A percentile compares a stretch with the other conserved stretches of the same genome.
Evolutionary conservation across 805 yeast species (phyloP).

Genomic region (Osmozyma mogii): DNA sequence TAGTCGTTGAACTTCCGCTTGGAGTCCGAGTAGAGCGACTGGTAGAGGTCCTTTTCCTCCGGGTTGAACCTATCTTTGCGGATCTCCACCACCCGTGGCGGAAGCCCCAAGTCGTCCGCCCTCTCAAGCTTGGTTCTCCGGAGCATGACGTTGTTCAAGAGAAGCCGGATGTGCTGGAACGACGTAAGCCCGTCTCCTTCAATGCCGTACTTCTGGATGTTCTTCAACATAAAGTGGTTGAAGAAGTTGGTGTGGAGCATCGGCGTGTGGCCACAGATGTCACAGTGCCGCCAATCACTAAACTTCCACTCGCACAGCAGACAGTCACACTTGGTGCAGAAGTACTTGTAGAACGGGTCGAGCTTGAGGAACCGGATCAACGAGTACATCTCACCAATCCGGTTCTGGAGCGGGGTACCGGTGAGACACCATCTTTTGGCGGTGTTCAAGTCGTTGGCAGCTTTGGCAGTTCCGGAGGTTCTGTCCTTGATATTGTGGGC

Average conservation of each 20-base stretch:
- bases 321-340: constrained; percentile 91
- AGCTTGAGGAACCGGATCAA: constrained; percentile 76
- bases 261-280: constrained; percentile 79
- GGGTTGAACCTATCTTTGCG: constrained; percentile 84
- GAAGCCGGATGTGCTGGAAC: constrained; percentile 65
- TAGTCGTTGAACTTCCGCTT: constrained; percentile 83
- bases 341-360: constrained; percentile 82
- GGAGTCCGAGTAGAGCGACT: constrained; percentile 79
- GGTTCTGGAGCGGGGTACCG: constrained; percentile 94
- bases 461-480: constrained; percentile 86
- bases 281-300: constrained; percentile 77
- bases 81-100: constrained; percentile 90
- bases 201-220: constrained; percentile 79
- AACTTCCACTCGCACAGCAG: constrained; percentile 77
- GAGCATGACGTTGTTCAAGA: constrained; percentile 77
- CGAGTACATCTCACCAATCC: constrained; percentile 95
- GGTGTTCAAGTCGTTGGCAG: constrained; percentile 69
- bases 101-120: constrained; percentile 95
- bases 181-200: constrained; percentile 75
- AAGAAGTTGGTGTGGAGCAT: constrained; percentile 95
- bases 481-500: constrained; percentile 97
- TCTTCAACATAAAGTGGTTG: constrained; percentile 92
- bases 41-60: constrained; percentile 90
- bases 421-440: constrained; percentile 84
- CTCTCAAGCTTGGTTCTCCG: constrained; percentile 93